A percentile compares a stretch with the other conserved stretches of the same genome.
Evolutionary conservation across 148 eudicot genomes (phyloP).

Genomic region (Spergularia marina): DNA sequence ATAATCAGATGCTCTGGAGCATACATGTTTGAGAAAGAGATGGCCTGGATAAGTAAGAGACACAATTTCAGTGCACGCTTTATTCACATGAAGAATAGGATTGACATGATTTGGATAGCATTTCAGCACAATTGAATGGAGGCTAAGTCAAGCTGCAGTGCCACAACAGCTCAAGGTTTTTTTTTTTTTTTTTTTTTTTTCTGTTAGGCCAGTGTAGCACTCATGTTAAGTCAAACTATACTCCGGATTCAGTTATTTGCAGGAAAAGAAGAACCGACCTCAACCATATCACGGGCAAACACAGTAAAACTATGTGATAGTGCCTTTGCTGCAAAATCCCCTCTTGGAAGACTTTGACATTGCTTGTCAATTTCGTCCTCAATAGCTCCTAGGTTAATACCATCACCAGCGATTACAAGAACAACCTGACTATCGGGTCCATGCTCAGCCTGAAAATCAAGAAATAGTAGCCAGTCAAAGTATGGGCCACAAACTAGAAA

Average conservation of each 20-base stretch:
- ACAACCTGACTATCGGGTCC: conserved; percentile 99
- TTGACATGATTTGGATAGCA: conserved; percentile 1
- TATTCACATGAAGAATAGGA: too few relatives aligned
- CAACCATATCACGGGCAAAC: conserved; percentile 82
- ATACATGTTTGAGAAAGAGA: conserved; percentile 82
- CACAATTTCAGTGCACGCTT: too few relatives aligned
- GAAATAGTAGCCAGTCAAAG: not conserved
- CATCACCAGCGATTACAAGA: conserved; percentile 87
- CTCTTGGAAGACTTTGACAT: conserved; percentile 86
- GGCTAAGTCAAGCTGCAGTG: not conserved
- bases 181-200: not conserved
- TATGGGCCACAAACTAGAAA: too few relatives aligned
- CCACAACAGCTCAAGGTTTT: not conserved
- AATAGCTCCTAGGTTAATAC: conserved; percentile 59
- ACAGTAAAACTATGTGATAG: conserved; percentile 84
- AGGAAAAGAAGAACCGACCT: conserved; percentile 53
- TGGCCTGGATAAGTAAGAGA: conserved; percentile 47
- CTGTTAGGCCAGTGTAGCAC: not conserved
- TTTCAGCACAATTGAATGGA: conserved; percentile 6
- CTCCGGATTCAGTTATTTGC: not conserved
- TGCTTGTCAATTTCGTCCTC: conserved; percentile 78
- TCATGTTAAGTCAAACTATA: not conserved
- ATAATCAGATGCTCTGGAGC: conserved; percentile 98
- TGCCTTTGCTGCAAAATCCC: conserved; percentile 81
- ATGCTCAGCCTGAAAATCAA: conserved; percentile 86